Conservation (phyloP, 768 basidiomycete genomes). For the Cubamyces lactineus region DNA sequence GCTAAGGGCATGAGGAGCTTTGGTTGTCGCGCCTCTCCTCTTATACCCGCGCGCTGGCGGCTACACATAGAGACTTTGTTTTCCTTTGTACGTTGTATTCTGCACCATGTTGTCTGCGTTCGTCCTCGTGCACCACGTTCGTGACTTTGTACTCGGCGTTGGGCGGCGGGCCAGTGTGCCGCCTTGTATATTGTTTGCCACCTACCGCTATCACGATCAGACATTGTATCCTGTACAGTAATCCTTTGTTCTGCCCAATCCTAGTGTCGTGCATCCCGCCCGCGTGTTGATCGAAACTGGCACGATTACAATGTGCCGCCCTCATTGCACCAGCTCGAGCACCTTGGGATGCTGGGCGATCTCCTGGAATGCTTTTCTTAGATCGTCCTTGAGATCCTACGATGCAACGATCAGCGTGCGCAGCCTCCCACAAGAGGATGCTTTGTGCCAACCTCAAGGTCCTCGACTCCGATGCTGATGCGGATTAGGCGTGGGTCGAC, state of each 20-base stretch:
- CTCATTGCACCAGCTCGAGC: too few species aligned
- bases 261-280: too few species aligned
- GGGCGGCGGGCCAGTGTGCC: neutral
- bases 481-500: slow-evolving; percentile 72
- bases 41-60: neutral
- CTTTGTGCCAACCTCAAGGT: slow-evolving; percentile 56
- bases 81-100: neutral
- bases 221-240: too few species aligned
- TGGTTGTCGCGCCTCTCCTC: neutral
- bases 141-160: neutral
- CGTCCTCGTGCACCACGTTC: neutral
- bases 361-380: slow-evolving; percentile 58
- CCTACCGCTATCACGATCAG: too few species aligned
- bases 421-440: neutral
- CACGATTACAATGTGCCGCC: too few species aligned
- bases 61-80: neutral
- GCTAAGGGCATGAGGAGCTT: neutral
- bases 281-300: too few species aligned
- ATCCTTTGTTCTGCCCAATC: too few species aligned
- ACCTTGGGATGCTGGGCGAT: slow-evolving; percentile 32
- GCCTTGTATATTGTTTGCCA: too few species aligned
- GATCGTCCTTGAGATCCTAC: slow-evolving; percentile 74
- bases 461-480: slow-evolving; percentile 84
- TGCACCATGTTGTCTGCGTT: neutral
- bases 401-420: neutral